phyloP scores from a whole-genome alignment of 1,284 basidiomycete genomes.

The Phylloporus sp. region DNA sequence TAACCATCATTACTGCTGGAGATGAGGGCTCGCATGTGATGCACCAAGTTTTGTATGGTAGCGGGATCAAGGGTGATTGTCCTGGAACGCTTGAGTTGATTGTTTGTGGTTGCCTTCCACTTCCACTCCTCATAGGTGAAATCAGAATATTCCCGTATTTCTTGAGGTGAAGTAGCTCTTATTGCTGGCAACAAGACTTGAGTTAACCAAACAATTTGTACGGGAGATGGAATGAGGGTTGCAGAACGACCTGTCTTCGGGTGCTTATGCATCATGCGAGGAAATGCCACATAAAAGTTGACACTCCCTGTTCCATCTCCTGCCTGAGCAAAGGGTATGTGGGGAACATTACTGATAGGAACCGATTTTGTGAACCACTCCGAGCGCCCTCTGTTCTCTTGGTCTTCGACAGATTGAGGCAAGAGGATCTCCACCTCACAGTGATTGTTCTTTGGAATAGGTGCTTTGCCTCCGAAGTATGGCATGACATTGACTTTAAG shows the following conservation, averaged over 20 bases:
- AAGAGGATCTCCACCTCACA: constrained; percentile 14
- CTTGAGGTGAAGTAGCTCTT: constrained; percentile 4
- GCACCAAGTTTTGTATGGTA: constrained; percentile 9
- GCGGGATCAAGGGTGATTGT: constrained; percentile 13
- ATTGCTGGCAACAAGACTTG: constrained; percentile 18
- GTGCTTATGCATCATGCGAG: constrained; percentile 18
- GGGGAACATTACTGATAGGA: constrained; percentile 13
- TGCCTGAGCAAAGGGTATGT: constrained; percentile 11
- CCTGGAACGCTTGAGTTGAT: constrained; percentile 9
- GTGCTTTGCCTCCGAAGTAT: constrained; percentile 13
- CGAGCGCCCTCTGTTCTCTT: not conserved
- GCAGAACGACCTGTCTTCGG: not conserved
- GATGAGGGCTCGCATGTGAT: constrained; percentile 3
- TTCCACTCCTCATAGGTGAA: constrained; percentile 24
- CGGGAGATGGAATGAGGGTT: constrained; percentile 9
- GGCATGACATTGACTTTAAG: constrained; percentile 15
- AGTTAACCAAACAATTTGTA: constrained; percentile 9
- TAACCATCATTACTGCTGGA: constrained; percentile 1
- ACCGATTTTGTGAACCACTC: constrained; percentile 18
- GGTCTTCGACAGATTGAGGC: constrained; percentile 5
- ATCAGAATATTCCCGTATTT: constrained; percentile 14
- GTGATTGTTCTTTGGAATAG: constrained; percentile 19
- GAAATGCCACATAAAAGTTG: constrained; percentile 19
- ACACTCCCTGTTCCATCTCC: constrained; percentile 12
- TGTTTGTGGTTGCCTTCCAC: constrained; percentile 19